Base-by-base conservation (phyloP, 306 rosid genomes). In the Cicer cuneatum region DNA sequence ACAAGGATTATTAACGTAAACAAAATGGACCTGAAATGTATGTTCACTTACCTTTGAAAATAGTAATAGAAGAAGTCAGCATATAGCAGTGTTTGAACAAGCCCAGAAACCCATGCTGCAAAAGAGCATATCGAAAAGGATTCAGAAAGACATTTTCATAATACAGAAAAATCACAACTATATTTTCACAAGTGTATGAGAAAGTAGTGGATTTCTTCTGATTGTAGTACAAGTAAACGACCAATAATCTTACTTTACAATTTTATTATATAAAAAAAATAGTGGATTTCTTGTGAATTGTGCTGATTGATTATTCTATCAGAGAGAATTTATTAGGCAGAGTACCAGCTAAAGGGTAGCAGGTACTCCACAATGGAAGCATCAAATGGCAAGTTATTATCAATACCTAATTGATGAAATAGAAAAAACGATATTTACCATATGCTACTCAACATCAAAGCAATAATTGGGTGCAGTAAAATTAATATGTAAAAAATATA, bases 51-150 rank as follows among this genome's bases (percentile, higher is more conserved):
- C 98, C 98, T 92, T 79, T 88, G 86, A 85, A 88, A 89, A 78
- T 90, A 92, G 79, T 92, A 92, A 69, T 92, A 92, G 88, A 92
- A 92, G 88, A 92, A 92, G 76, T 92, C 98, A 43, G 90, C 96
- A 72, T 92, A 92, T 10, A 92, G 86, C 84, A 90, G 72, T 16
- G 98, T 92, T 81, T 92, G 98, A 74, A 92, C 74, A 63, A 85
- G 80, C 75, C 98, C 95, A 13, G 98, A 77, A 35, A 89, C 72
- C 98, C 98, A 92, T 74, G 94, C 98, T 90, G 96, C 85, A 83
- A 72, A 9, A 66, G 24, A 60, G 60, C 63, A 47, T 40, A 77
- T n/a, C 37, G 33, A 18, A 61, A 16, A 66, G 47, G 68, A 69
- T 41, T 81, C 78, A 81, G 74, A 37, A 49, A 18, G 2, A 40